Percentiles rank a stretch among this genome's conserved stretches.
Conservation (phyloP, 352 stramenopile genomes). For the Globisporangium polare region DNA sequence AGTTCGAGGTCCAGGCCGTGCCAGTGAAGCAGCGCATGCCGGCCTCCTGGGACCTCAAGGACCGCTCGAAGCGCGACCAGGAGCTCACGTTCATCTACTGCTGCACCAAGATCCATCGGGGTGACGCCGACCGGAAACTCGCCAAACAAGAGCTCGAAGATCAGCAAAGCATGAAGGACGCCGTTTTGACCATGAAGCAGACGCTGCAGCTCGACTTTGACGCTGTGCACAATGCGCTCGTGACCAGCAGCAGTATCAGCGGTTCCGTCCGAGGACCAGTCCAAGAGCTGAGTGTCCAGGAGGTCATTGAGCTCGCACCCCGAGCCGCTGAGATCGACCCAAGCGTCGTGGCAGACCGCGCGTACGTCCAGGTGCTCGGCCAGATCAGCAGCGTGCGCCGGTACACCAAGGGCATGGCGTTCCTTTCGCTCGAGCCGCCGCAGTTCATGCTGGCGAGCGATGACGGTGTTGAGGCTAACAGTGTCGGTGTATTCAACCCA, state of each 20-base stretch:
- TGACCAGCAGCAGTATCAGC: background rate
- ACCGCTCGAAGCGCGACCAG: constrained; percentile 15
- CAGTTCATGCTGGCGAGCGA: background rate
- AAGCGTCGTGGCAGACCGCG: constrained; percentile 8
- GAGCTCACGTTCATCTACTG: constrained; percentile 37
- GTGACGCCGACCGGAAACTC: background rate
- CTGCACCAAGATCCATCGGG: constrained; percentile 16
- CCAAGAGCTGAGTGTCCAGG: constrained; percentile 14
- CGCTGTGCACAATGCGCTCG: constrained; percentile 12
- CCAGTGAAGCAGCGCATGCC: constrained; percentile 11
- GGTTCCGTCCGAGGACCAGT: background rate
- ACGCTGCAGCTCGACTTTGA: constrained; percentile 17
- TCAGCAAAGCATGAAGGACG: constrained; percentile 11
- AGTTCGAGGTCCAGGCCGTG: constrained; percentile 29
- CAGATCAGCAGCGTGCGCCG: constrained; percentile 34
- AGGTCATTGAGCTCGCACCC: constrained; percentile 12
- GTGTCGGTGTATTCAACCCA: background rate
- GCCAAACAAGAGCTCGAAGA: background rate
- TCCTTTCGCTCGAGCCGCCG: constrained; percentile 29
- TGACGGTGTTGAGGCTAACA: background rate
- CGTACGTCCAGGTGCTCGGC: constrained; percentile 33
- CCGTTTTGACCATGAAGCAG: constrained; percentile 17
- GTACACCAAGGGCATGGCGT: constrained; percentile 47
- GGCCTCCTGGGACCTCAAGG: background rate
- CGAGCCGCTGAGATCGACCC: constrained; percentile 17